phyloP scores from a whole-genome alignment of 2,329 filamentous ascomycete genomes.

The Fusarium staphyleae region DNA sequence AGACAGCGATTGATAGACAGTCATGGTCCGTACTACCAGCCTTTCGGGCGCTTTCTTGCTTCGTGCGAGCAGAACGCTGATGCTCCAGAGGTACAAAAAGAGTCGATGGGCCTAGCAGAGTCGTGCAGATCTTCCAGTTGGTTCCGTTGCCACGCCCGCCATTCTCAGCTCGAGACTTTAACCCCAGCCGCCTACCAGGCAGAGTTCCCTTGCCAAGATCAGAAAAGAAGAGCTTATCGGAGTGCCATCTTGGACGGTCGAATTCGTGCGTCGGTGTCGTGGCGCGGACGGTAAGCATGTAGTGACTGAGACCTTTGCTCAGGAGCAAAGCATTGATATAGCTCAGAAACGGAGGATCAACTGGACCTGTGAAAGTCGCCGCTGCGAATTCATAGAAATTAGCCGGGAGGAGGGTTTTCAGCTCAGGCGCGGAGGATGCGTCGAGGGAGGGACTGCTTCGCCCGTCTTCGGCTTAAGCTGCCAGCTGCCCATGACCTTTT shows the following conservation, averaged over 20 bases:
- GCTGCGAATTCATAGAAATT: constrained; percentile 50
- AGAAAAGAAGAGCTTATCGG: constrained; percentile 56
- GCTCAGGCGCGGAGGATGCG: constrained; percentile 13
- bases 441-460: constrained; percentile 52
- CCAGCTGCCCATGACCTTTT: no score
- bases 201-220: constrained; percentile 22
- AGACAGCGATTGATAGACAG: constrained; percentile 53
- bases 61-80: constrained; percentile 44
- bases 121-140: constrained; percentile 58
- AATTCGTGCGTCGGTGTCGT: constrained; percentile 52
- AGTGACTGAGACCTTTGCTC: constrained; percentile 48
- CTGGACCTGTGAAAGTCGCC: constrained; percentile 45
- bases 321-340: constrained; percentile 50
- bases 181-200: constrained; percentile 13
- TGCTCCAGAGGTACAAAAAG: constrained; percentile 50
- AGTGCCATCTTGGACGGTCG: constrained; percentile 56
- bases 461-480: no score
- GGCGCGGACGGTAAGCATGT: constrained; percentile 58
- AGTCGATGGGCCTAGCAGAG: constrained; percentile 55
- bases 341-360: constrained; percentile 49
- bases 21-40: constrained; percentile 45
- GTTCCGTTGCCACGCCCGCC: constrained; percentile 30
- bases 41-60: constrained; percentile 43
- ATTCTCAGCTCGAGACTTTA: constrained; percentile 3
- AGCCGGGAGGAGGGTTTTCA: constrained; percentile 38